Percentiles rank a stretch among this genome's conserved stretches.
Evolutionary conservation across 2,329 filamentous ascomycete genomes (phyloP).

Genomic region (Colletotrichum coccodes): DNA sequence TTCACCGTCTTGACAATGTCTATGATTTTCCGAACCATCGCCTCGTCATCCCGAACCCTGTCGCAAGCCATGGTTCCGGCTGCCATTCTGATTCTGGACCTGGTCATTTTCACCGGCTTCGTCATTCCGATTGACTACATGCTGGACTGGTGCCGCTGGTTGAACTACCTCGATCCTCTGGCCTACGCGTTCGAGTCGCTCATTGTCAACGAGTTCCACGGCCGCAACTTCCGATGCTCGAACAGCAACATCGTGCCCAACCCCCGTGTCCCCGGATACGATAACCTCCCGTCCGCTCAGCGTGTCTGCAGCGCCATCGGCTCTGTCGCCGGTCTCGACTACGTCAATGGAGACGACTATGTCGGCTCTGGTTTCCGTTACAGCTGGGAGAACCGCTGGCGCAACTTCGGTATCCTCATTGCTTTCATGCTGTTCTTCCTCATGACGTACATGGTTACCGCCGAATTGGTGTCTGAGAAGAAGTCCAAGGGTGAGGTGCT

Average conservation of each 20-base stretch:
- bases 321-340: conserved; percentile 59
- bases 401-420: conserved; percentile 76
- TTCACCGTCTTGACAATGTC: conserved; percentile 81
- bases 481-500: conserved; percentile 83
- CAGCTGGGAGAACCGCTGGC: conserved; percentile 69
- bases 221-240: conserved; percentile 65
- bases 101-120: conserved; percentile 79
- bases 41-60: conserved; percentile 77
- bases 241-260: conserved; percentile 54
- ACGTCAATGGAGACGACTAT: conserved; percentile 69
- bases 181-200: conserved; percentile 84
- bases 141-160: conserved; percentile 84
- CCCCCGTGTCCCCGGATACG: conserved; percentile 42
- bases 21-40: conserved; percentile 87
- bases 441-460: conserved; percentile 68
- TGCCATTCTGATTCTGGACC: conserved; percentile 69
- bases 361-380: conserved; percentile 67
- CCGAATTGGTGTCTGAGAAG: conserved; percentile 72
- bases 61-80: conserved; percentile 72
- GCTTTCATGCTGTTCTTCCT: conserved; percentile 73
- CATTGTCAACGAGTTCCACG: conserved; percentile 85
- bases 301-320: conserved; percentile 70
- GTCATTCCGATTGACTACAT: conserved; percentile 74
- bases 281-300: conserved; percentile 46
- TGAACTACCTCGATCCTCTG: conserved; percentile 83